These are phyloP conservation scores for Phylloporus scabripes DNA, from an alignment of 768 basidiomycete species.

Conservation along the genomic window DNA sequence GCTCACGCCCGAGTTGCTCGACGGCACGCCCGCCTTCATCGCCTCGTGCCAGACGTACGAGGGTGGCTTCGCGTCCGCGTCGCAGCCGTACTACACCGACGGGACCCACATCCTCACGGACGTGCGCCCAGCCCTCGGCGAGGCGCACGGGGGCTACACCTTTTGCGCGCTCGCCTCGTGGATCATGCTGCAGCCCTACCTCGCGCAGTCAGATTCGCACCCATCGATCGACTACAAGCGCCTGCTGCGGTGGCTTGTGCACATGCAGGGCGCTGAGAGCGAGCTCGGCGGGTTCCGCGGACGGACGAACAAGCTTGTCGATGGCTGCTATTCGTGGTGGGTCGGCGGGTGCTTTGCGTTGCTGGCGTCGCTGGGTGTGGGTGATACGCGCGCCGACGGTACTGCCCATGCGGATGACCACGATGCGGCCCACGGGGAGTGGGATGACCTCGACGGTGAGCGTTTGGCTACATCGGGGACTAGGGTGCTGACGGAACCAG, in stretches of 20 bases:
- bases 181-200: constrained; percentile 65
- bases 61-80: constrained; percentile 84
- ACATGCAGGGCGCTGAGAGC: constrained; percentile 77
- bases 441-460: constrained; percentile 72
- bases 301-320: constrained; percentile 96
- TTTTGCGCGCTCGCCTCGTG: constrained; percentile 88
- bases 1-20: constrained; percentile 81
- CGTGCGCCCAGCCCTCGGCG: constrained; percentile 77
- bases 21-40: constrained; percentile 72
- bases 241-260: constrained; percentile 74
- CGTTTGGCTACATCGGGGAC: background rate
- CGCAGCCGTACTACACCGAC: constrained; percentile 56
- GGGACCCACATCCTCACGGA: constrained; percentile 30
- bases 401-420: constrained; percentile 9
- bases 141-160: constrained; percentile 97
- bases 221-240: constrained; percentile 51
- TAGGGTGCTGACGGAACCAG: constrained; percentile 23
- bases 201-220: constrained; percentile 12
- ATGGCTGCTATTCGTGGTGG: constrained; percentile 99
- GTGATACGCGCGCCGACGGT: constrained; percentile 14
- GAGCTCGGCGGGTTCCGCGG: constrained; percentile 94
- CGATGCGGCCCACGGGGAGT: constrained; percentile 46
- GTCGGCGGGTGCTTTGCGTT: constrained; percentile 84
- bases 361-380: constrained; percentile 53
- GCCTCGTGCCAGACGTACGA: constrained; percentile 95